These are phyloP conservation scores for Sisymbrium altissimum DNA, from an alignment of 345 rosid species.

Conservation along the genomic window DNA sequence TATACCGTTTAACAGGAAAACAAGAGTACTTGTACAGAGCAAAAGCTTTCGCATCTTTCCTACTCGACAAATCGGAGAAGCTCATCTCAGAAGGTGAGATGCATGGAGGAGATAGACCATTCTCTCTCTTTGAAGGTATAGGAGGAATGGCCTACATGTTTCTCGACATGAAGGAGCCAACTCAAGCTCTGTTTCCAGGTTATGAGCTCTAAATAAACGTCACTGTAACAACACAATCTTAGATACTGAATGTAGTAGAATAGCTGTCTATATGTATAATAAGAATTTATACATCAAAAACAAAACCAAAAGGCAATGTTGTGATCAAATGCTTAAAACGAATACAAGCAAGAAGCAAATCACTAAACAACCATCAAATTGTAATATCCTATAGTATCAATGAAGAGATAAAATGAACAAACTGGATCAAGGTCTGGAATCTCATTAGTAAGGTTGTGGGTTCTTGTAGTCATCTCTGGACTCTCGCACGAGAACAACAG, in stretches of 20 bases:
- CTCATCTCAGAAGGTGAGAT: conserved; percentile 54
- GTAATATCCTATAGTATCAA: not conserved
- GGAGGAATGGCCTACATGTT: conserved; percentile 67
- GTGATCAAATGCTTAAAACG: not conserved
- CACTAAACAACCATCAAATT: conserved; percentile 1
- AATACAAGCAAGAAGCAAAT: conserved; percentile 16
- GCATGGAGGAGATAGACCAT: conserved; percentile 60
- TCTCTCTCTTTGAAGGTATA: conserved; percentile 42
- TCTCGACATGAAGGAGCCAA: conserved; percentile 52
- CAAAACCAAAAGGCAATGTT: not conserved
- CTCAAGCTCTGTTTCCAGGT: conserved; percentile 56
- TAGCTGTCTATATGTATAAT: conserved; percentile 9
- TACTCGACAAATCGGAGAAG: conserved; percentile 48
- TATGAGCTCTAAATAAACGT: conserved; percentile 45
- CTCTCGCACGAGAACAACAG: conserved; percentile 69
- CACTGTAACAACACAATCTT: not conserved
- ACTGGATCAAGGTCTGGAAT: not conserved
- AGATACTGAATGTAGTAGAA: not conserved
- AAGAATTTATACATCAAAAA: conserved; percentile 14
- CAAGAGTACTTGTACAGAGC: conserved; percentile 48
- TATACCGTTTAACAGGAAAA: conserved; percentile 47
- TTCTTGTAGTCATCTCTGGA: conserved; percentile 33
- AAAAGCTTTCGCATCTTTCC: conserved; percentile 60
- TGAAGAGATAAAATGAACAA: conserved; percentile 1
- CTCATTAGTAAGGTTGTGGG: conserved; percentile 28